These are phyloP conservation scores for Fusarium xyrophilum DNA, from an alignment of 2,329 filamentous ascomycete genomes.

Conservation along the genomic window DNA sequence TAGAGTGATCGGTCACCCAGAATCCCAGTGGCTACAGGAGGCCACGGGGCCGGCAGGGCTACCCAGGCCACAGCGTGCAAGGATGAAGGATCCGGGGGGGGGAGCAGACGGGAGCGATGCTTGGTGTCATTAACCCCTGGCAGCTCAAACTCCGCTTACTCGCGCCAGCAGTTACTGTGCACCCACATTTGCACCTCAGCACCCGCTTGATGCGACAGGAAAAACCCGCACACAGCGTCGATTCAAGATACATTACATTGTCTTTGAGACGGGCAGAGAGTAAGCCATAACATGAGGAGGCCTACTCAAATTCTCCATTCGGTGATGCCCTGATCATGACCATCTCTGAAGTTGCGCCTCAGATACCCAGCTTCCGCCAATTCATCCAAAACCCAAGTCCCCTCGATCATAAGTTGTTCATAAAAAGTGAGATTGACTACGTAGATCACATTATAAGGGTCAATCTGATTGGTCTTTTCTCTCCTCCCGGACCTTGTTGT, in stretches of 20 bases:
- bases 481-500: not conserved
- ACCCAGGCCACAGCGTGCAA: conserved; percentile 28
- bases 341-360: not conserved
- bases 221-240: conserved; percentile 26
- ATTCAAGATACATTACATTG: conserved; percentile 23
- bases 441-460: conserved; percentile 29
- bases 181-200: conserved; percentile 19
- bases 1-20: conserved; percentile 29
- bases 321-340: not conserved
- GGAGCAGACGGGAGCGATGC: conserved; percentile 37
- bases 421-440: conserved; percentile 9
- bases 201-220: conserved; percentile 32
- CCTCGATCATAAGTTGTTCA: not conserved
- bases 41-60: conserved; percentile 31
- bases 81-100: conserved; percentile 28
- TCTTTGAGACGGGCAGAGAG: conserved; percentile 8
- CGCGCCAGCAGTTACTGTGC: conserved; percentile 35
- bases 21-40: conserved; percentile 27
- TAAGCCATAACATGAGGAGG: conserved; percentile 10
- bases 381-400: not conserved
- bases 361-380: not conserved
- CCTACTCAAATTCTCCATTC: not conserved
- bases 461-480: conserved; percentile 5
- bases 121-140: conserved; percentile 36
- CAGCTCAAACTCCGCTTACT: conserved; percentile 33